Evolutionary conservation across 2,329 filamentous ascomycete species (phyloP).

Genomic region (Trichoderma harzianum): DNA sequence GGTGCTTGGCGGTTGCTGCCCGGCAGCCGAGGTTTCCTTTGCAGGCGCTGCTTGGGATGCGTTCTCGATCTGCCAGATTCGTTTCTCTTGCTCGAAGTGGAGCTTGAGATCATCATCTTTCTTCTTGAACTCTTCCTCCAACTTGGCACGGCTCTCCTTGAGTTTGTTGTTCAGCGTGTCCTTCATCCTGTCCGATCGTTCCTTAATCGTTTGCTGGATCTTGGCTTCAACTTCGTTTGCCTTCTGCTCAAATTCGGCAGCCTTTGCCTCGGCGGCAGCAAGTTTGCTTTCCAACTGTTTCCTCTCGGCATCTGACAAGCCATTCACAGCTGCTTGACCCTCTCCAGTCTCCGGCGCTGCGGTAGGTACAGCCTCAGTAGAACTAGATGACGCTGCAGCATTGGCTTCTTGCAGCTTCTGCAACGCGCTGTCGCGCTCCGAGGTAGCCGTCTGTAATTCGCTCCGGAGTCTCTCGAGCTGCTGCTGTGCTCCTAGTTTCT

Average conservation of each 20-base stretch:
- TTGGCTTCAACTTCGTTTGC: conserved; percentile 61
- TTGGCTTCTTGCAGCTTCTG: conserved; percentile 34
- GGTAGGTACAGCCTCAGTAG: background rate
- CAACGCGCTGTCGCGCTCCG: conserved; percentile 62
- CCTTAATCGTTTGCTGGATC: conserved; percentile 58
- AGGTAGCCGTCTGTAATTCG: conserved; percentile 60
- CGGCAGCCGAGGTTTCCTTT: background rate
- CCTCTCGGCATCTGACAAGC: conserved; percentile 55
- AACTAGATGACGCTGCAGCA: conserved; percentile 16
- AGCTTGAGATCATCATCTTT: background rate
- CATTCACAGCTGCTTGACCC: conserved; percentile 22
- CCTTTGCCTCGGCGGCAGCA: conserved; percentile 56
- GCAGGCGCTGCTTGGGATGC: background rate
- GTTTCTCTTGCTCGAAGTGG: background rate
- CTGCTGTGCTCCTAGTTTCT: conserved; percentile 66
- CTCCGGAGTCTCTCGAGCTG: conserved; percentile 53
- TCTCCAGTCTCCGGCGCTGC: background rate
- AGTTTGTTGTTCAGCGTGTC: conserved; percentile 66
- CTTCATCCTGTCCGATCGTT: conserved; percentile 67
- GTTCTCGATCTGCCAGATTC: background rate
- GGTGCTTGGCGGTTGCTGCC: background rate
- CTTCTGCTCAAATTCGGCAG: conserved; percentile 62
- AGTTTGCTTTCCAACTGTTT: conserved; percentile 61
- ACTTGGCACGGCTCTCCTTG: conserved; percentile 57
- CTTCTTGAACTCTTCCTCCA: conserved; percentile 43